Percentiles rank a stretch among this genome's conserved stretches.
Conservation (phyloP, 768 basidiomycete genomes). For the Nevesoporus exiguus region DNA sequence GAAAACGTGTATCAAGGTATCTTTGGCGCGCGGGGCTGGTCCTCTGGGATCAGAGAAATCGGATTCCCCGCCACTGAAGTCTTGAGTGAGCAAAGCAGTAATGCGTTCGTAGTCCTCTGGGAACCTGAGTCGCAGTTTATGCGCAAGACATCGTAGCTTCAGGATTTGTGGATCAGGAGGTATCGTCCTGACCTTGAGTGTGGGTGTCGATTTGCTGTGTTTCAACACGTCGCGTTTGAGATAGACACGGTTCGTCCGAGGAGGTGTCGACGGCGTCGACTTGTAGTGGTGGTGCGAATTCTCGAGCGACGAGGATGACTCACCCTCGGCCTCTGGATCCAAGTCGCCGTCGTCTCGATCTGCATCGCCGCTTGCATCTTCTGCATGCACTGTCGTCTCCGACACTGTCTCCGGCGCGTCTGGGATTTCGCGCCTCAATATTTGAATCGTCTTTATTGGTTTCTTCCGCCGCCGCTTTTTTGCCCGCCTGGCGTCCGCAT, state of each 20-base stretch:
- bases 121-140: conserved; percentile 53
- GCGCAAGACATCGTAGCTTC: conserved; percentile 52
- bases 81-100: conserved; percentile 32
- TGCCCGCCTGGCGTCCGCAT: conserved; percentile 38
- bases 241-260: conserved; percentile 20
- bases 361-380: conserved; percentile 26
- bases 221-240: conserved; percentile 29
- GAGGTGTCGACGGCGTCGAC: conserved; percentile 32
- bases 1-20: conserved; percentile 39
- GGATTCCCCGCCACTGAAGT: conserved; percentile 34
- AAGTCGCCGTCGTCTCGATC: conserved; percentile 21
- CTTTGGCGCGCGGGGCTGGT: conserved; percentile 30
- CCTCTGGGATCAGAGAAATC: conserved; percentile 35
- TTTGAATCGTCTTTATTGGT: conserved; percentile 27
- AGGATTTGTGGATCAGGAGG: conserved; percentile 46
- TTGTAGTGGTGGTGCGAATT: conserved; percentile 17
- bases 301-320: conserved; percentile 31
- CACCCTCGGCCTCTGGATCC: conserved; percentile 19
- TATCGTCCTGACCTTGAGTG: conserved; percentile 38
- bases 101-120: conserved; percentile 45
- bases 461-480: conserved; percentile 40
- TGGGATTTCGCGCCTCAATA: conserved; percentile 22
- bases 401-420: conserved; percentile 21
- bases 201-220: conserved; percentile 48
- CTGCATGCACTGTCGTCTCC: conserved; percentile 20